phyloP scores from a whole-genome alignment of 225 moss, liverwort and hornwort genomes.

The Lunularia cruciata region DNA sequence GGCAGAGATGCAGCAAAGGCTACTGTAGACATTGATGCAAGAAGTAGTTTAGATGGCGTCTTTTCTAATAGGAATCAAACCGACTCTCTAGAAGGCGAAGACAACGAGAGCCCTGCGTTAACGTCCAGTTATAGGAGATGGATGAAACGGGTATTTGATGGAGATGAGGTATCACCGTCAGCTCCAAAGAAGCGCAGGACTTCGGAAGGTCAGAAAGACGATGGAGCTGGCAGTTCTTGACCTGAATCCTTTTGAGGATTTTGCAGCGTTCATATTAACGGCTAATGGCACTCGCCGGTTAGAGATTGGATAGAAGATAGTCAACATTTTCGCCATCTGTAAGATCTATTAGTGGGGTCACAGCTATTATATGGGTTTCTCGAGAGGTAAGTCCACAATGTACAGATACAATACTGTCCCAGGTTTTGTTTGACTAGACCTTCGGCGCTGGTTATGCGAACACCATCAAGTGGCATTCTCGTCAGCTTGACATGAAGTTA shows the following conservation, averaged over 20 bases:
- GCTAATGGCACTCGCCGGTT: background rate
- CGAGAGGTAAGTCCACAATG: background rate
- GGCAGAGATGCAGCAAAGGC: background rate
- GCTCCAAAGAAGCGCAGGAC: constrained; percentile 2
- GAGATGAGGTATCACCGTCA: constrained; percentile 7
- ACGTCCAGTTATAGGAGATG: constrained; percentile 16
- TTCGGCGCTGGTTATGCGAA: background rate
- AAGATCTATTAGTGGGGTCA: background rate
- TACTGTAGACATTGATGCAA: background rate
- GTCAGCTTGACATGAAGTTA: background rate
- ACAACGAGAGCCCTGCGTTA: background rate
- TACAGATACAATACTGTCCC: background rate
- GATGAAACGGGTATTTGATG: constrained; percentile 27
- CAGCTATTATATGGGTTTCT: background rate
- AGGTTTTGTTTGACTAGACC: background rate
- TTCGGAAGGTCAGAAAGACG: background rate
- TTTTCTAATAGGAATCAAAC: background rate
- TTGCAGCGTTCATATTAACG: background rate
- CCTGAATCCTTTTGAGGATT: background rate
- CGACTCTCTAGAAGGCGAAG: background rate
- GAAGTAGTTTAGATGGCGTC: background rate
- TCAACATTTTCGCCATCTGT: background rate
- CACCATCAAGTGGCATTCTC: background rate
- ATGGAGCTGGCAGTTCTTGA: constrained; percentile 5
- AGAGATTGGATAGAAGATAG: background rate